These are phyloP conservation scores for Coprinellus micaceus DNA, from an alignment of 768 basidiomycete species.

Conservation along the genomic window DNA sequence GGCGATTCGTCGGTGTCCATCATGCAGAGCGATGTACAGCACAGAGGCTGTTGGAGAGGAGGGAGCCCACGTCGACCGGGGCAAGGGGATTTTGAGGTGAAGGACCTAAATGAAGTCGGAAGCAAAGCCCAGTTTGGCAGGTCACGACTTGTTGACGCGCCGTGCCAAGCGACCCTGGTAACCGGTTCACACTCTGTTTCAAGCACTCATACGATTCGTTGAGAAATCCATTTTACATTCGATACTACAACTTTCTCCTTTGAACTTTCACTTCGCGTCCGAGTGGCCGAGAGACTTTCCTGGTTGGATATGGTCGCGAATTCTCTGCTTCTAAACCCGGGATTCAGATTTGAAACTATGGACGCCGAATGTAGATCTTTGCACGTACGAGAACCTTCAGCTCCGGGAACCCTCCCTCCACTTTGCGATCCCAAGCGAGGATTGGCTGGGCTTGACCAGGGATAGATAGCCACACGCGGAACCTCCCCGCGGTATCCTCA, in stretches of 20 bases:
- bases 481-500: constrained; percentile 85
- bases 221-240: too few species aligned
- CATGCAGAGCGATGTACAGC: neutral
- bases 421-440: constrained; percentile 86
- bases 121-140: neutral
- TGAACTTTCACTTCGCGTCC: constrained; percentile 61
- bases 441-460: constrained; percentile 31
- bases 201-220: too few species aligned
- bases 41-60: neutral
- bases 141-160: neutral
- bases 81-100: neutral
- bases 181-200: neutral
- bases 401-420: constrained; percentile 90
- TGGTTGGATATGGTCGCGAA: constrained; percentile 81
- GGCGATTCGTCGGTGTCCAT: constrained; percentile 51
- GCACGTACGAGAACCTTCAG: constrained; percentile 70
- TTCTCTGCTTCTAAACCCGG: constrained; percentile 71
- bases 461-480: constrained; percentile 79
- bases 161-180: neutral
- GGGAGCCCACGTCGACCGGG: neutral
- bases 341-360: neutral
- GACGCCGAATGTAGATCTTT: neutral
- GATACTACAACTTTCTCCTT: too few species aligned
- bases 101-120: neutral
- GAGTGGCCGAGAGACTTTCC: constrained; percentile 85